Conservation (phyloP, 768 basidiomycete genomes). For the Auricularia auricula-judae region DNA sequence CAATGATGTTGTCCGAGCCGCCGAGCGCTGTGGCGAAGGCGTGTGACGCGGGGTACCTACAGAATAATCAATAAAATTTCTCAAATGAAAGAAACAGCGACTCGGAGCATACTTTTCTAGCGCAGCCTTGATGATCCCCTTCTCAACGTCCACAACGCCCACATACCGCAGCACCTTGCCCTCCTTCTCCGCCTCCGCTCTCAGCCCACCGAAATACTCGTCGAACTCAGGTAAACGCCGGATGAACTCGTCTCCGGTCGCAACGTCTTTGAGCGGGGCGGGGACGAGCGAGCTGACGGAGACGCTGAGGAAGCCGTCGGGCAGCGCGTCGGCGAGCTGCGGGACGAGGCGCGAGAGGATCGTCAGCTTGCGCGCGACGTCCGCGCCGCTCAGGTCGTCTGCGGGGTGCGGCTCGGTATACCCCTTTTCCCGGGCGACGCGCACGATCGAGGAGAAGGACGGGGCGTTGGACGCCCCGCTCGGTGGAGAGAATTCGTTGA, state of each 20-base stretch:
- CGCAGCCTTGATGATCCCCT: conserved; percentile 70
- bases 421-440: conserved; percentile 79
- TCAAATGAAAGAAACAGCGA: not conserved
- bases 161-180: conserved; percentile 88
- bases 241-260: conserved; percentile 77
- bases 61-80: not conserved
- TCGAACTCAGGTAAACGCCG: conserved; percentile 73
- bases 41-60: conserved; percentile 78
- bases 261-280: conserved; percentile 48
- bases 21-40: conserved; percentile 93
- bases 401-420: conserved; percentile 98
- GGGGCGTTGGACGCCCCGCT: conserved; percentile 17
- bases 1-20: conserved; percentile 95
- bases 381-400: conserved; percentile 92
- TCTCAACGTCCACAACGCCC: conserved; percentile 78
- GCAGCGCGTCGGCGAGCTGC: conserved; percentile 23
- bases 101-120: conserved; percentile 61
- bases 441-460: conserved; percentile 58
- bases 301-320: conserved; percentile 73
- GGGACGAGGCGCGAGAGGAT: conserved; percentile 81
- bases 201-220: conserved; percentile 58
- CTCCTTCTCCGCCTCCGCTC: conserved; percentile 66
- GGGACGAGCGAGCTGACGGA: conserved; percentile 82
- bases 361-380: conserved; percentile 94
- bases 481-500: not conserved